Evolutionary conservation across 2,329 filamentous ascomycete genomes (phyloP).

Genomic region (Pezicula neosporulosa): DNA sequence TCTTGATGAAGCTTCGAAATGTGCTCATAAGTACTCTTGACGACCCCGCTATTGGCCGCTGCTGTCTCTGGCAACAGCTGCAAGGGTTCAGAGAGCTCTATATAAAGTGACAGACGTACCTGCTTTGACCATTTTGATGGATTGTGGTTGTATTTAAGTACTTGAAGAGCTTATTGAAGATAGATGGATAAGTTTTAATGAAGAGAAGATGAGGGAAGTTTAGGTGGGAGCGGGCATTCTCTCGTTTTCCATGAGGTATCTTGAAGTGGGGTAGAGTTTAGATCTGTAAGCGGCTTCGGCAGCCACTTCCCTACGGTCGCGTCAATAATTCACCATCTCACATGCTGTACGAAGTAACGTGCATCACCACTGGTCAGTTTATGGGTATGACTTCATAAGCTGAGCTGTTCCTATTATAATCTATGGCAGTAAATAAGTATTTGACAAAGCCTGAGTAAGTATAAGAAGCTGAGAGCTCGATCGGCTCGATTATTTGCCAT

Average conservation of each 20-base stretch:
- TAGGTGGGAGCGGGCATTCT: neutral
- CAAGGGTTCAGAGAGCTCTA: constrained; percentile 4
- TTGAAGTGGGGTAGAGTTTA: too few relatives aligned
- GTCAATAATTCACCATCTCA: neutral
- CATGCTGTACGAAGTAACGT: too few relatives aligned
- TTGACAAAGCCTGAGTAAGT: too few relatives aligned
- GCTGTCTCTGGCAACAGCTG: constrained; percentile 2
- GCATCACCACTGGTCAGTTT: neutral
- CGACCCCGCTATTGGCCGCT: constrained; percentile 26
- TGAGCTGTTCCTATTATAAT: too few relatives aligned
- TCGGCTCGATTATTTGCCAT: too few relatives aligned
- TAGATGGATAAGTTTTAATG: neutral
- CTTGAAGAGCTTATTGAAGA: neutral
- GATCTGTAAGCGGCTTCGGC: neutral
- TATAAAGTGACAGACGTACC: constrained; percentile 55
- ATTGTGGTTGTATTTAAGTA: constrained; percentile 24
- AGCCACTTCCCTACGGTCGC: neutral
- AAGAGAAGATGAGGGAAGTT: neutral
- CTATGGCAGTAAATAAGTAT: too few relatives aligned
- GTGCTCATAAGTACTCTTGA: constrained; percentile 57
- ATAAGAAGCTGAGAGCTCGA: too few relatives aligned
- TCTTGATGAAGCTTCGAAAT: constrained; percentile 37
- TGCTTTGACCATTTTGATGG: constrained; percentile 96
- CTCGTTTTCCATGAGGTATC: neutral
- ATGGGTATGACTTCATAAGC: neutral